Evolutionary conservation across 116 monocot genomes (phyloP), one percentile per base, ranked within the genome.

Genomic region (Iris pallida): DNA sequence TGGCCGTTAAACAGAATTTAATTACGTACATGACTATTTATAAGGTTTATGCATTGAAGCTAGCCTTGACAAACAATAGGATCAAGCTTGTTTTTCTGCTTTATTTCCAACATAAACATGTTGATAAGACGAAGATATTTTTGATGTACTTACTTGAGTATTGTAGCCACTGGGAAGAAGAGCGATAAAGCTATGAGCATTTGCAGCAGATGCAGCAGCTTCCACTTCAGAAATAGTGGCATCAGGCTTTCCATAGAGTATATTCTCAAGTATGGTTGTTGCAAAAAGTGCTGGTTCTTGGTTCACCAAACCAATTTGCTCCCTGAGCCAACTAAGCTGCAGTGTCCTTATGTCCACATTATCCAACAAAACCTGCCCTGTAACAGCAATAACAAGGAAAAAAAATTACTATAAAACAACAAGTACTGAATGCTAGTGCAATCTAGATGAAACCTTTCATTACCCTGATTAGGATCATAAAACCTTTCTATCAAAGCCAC

Each of bases 271-370:
- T 72, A 94, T 90, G 2, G 85, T 85, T 0, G 94, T 87, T 14
- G 94, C 86, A 79, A 94, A 94, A 53, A 94, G 82, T 47, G 90
- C 85, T 4, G 94, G 94, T 58, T 94, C 94, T 82, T 94, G 94
- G 69, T 86, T 94, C 46, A 94, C 94, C 57, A 94, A 73, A n/a
- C 94, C 94, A 53, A 90, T 85, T 73, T 90, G 94, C 3, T 87
- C 86, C 73, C 94, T 85, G 15, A 94, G 68, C 94, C 94, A 94
- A 30, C 55, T 87, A 59, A 94, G 62, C 20, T 87, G 90, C 68
- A 94, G 75, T 14, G 78, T 86, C 73, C 70, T 85, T 55, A 90
- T 85, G 71, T 94, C 94, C 57, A 83, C 79, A 71, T 86, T 87
- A 71, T 94, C 94, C 57, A 94, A 68, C 66, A 94, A 64, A 74